Percentiles rank a stretch among this genome's conserved stretches.
Conservation (phyloP, 2,329 filamentous ascomycete species). For the Ceratocystis colombiana region DNA sequence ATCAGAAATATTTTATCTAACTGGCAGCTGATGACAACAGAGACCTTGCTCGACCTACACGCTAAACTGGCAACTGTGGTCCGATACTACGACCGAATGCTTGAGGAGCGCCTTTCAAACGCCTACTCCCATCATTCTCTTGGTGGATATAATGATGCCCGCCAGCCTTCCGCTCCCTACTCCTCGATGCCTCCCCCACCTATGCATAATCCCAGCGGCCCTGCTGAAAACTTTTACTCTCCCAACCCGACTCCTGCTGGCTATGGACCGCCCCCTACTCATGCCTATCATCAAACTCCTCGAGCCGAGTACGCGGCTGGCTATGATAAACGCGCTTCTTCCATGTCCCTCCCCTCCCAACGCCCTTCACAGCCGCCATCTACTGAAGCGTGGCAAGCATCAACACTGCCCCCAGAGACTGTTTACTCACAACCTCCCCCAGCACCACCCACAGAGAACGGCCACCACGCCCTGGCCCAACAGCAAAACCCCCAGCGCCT, state of each 20-base stretch:
- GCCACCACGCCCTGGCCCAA: constrained; percentile 7
- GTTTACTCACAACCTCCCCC: constrained; percentile 33
- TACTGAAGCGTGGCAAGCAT: constrained; percentile 19
- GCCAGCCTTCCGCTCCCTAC: constrained; percentile 43
- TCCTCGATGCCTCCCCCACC: constrained; percentile 62
- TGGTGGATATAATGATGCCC: constrained; percentile 45
- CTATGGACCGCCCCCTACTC: constrained; percentile 14
- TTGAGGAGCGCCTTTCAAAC: constrained; percentile 87
- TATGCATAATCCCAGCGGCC: constrained; percentile 39
- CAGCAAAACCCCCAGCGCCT: constrained; percentile 23
- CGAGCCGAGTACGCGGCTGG: constrained; percentile 7
- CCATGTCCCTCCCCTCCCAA: not conserved
- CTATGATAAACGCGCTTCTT: constrained; percentile 13
- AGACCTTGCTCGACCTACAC: constrained; percentile 86
- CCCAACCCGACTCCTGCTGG: constrained; percentile 29
- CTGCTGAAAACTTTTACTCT: constrained; percentile 76
- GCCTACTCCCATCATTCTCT: constrained; percentile 77
- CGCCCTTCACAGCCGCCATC: constrained; percentile 15
- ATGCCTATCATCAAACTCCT: constrained; percentile 13
- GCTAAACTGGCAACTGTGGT: constrained; percentile 93
- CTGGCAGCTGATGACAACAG: constrained; percentile 36
- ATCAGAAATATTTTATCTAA: not conserved
- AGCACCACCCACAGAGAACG: constrained; percentile 31
- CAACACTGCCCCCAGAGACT: constrained; percentile 25
- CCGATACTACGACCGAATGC: constrained; percentile 94